Conservation (phyloP, 2,329 filamentous ascomycete genomes). For the Plenodomus lindquistii region DNA sequence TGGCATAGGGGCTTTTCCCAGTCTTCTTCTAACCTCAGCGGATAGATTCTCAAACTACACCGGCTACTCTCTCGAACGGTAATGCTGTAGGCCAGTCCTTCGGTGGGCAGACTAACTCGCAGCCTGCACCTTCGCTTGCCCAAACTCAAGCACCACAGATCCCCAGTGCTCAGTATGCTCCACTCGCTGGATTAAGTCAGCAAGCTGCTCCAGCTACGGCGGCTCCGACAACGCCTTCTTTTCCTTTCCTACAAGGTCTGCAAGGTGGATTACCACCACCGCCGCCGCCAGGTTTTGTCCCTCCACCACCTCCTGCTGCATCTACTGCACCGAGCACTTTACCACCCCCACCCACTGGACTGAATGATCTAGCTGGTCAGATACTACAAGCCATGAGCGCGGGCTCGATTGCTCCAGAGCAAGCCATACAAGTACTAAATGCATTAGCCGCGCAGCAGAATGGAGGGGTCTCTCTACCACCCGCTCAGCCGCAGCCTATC, state of each 20-base stretch:
- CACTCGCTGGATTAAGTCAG: slow-evolving; percentile 37
- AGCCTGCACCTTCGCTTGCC: slow-evolving; percentile 20
- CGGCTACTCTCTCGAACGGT: slow-evolving; percentile 33
- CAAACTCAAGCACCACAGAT: slow-evolving; percentile 29
- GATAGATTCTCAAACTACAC: slow-evolving; percentile 23
- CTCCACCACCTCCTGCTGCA: slow-evolving; percentile 28
- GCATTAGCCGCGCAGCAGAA: slow-evolving; percentile 32
- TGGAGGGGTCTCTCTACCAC: slow-evolving; percentile 30
- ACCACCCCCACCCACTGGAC: slow-evolving; percentile 27
- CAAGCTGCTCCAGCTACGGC: slow-evolving; percentile 35
- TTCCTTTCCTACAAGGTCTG: slow-evolving; percentile 33
- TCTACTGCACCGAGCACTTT: slow-evolving; percentile 25
- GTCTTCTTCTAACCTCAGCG: slow-evolving; percentile 14
- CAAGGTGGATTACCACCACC: slow-evolving; percentile 37
- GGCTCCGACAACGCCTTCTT: slow-evolving; percentile 24
- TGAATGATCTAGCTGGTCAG: slow-evolving; percentile 35
- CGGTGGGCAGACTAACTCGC: slow-evolving; percentile 32
- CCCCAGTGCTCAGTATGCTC: slow-evolving; percentile 38
- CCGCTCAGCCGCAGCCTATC: slow-evolving; percentile 21
- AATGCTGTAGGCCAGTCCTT: slow-evolving; percentile 24
- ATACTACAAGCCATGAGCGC: slow-evolving; percentile 40
- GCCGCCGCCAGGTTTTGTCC: slow-evolving; percentile 36
- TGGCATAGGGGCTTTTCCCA: slow-evolving; percentile 26
- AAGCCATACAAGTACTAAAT: slow-evolving; percentile 40
- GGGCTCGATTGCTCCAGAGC: slow-evolving; percentile 39